These are phyloP conservation scores for Vitis hybrid DNA, from an alignment of 177 flowering plant genomes.

Conservation along the genomic window DNA sequence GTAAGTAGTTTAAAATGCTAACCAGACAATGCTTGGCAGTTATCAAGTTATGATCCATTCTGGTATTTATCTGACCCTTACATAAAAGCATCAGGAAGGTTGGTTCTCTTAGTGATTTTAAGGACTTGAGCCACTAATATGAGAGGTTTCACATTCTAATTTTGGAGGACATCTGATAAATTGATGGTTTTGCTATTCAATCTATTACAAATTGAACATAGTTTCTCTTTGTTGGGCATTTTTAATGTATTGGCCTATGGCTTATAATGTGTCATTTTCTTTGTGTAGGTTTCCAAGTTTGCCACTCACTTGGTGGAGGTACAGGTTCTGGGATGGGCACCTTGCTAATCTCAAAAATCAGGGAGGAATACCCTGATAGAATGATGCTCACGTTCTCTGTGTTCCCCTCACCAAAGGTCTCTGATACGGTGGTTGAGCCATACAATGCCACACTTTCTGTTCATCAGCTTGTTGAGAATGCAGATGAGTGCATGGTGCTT, in stretches of 20 bases:
- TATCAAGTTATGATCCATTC: no score
- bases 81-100: no score
- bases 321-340: conserved; percentile 78
- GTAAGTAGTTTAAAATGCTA: no score
- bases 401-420: conserved; percentile 66
- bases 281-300: conserved; percentile 61
- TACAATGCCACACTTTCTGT: conserved; percentile 76
- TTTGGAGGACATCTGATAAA: no score
- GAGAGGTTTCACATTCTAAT: no score
- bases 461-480: conserved; percentile 72
- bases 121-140: no score
- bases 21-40: no score
- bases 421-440: conserved; percentile 73
- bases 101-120: no score
- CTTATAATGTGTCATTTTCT: neutral
- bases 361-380: conserved; percentile 71
- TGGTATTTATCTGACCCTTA: no score
- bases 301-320: conserved; percentile 74
- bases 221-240: neutral
- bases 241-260: neutral
- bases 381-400: conserved; percentile 78
- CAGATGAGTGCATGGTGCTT: conserved; percentile 74
- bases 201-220: no score
- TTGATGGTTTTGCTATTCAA: no score
- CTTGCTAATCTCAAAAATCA: conserved; percentile 55